phyloP scores from a whole-genome alignment of 2,329 filamentous ascomycete species.

The Corynespora cassiicola region DNA sequence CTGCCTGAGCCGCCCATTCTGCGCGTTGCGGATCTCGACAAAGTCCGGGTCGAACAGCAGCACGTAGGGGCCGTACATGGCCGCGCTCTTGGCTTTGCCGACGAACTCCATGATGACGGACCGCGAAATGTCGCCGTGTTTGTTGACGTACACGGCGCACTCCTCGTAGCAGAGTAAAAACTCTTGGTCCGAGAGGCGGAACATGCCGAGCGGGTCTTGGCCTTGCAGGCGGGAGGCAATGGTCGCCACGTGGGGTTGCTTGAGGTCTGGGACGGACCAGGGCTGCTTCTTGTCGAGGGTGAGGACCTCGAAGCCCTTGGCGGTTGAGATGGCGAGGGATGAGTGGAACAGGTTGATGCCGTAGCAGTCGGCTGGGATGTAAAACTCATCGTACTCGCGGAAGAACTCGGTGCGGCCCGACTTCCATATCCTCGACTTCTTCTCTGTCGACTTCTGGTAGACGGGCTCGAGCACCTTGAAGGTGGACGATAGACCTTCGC shows the following conservation, averaged over 20 bases:
- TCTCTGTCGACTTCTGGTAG: conserved; percentile 88
- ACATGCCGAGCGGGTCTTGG: conserved; percentile 92
- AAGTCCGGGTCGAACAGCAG: conserved; percentile 96
- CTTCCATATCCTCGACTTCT: conserved; percentile 73
- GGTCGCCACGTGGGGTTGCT: conserved; percentile 77
- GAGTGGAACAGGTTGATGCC: conserved; percentile 96
- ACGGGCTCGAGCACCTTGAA: conserved; percentile 98
- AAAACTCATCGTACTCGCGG: conserved; percentile 98
- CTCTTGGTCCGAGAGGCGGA: conserved; percentile 78
- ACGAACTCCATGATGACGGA: conserved; percentile 98
- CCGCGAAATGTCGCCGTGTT: conserved; percentile 93
- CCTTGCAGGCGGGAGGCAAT: conserved; percentile 85
- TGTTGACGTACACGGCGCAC: conserved; percentile 97
- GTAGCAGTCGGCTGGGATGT: conserved; percentile 93
- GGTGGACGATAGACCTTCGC: conserved; percentile 87
- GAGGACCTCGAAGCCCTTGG: conserved; percentile 92
- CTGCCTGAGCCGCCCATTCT: conserved; percentile 91
- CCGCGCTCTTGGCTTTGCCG: conserved; percentile 86
- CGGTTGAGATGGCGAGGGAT: conserved; percentile 88
- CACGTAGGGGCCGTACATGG: conserved; percentile 89
- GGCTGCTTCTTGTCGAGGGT: conserved; percentile 97
- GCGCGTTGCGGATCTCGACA: conserved; percentile 94
- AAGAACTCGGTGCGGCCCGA: conserved; percentile 89
- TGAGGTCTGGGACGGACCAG: conserved; percentile 89
- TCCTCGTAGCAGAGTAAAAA: conserved; percentile 95